Evolutionary conservation across 345 rosid genomes (phyloP).

Genomic region (Eucalyptus cloeziana): DNA sequence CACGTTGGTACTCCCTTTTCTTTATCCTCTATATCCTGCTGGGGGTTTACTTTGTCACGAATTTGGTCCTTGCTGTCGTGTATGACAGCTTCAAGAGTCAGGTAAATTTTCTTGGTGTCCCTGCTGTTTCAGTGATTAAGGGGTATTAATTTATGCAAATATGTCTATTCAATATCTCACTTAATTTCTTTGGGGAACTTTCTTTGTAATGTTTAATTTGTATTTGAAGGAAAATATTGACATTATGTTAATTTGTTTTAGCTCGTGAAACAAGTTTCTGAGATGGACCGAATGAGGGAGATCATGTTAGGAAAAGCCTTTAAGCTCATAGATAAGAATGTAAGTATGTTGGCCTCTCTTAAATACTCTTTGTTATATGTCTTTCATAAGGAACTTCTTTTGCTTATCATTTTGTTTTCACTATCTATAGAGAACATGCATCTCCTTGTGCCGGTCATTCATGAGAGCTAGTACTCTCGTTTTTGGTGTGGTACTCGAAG

Average conservation of each 20-base stretch:
- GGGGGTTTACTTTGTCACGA: constrained; percentile 95
- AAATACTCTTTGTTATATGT: neutral
- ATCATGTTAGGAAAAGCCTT: constrained; percentile 72
- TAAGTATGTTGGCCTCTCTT: constrained; percentile 22
- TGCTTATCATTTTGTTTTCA: neutral
- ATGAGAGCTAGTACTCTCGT: neutral
- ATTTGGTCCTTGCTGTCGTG: constrained; percentile 95
- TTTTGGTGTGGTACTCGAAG: neutral
- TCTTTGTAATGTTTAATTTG: neutral
- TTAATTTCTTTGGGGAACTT: neutral
- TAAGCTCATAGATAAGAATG: constrained; percentile 60
- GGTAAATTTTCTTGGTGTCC: constrained; percentile 26
- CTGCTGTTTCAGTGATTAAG: neutral
- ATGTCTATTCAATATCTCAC: neutral
- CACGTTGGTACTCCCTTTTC: constrained; percentile 83
- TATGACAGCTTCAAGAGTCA: constrained; percentile 93
- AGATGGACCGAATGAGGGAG: constrained; percentile 60
- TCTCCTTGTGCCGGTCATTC: neutral
- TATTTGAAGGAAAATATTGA: neutral
- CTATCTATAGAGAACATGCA: neutral
- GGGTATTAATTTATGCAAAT: neutral
- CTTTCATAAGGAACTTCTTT: neutral
- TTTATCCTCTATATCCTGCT: constrained; percentile 73
- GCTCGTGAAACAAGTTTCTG: constrained; percentile 88
- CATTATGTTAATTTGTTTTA: constrained; percentile 4